Percentiles rank a stretch among this genome's conserved stretches.
phyloP scores from a whole-genome alignment of 2,329 filamentous ascomycete species.

The Trichoderma polysporum region DNA sequence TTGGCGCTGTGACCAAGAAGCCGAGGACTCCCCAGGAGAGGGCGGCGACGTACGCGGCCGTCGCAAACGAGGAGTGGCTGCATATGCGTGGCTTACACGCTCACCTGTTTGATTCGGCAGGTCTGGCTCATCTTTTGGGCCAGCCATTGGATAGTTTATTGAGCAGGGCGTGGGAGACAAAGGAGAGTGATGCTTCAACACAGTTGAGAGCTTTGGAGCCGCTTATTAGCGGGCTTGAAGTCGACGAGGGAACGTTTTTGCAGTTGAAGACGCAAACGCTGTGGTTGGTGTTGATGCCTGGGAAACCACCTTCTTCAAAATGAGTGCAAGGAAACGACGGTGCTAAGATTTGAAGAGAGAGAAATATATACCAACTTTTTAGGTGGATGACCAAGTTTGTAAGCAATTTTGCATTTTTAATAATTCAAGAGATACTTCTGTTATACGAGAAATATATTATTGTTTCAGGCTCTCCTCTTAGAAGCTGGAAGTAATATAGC shows the following conservation, averaged over 20 bases:
- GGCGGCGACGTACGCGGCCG: slow-evolving; percentile 42
- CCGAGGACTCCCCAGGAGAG: slow-evolving; percentile 44
- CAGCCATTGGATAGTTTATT: slow-evolving; percentile 41
- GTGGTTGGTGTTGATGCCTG: slow-evolving; percentile 38
- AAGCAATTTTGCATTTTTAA: neutral
- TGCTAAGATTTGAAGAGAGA: neutral
- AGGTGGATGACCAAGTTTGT: neutral
- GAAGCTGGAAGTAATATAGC: neutral
- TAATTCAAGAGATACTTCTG: neutral
- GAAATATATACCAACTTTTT: neutral
- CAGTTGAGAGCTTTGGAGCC: slow-evolving; percentile 30
- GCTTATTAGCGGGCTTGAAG: slow-evolving; percentile 33
- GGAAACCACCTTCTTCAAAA: neutral
- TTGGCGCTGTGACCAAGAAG: slow-evolving; percentile 36
- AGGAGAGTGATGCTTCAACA: slow-evolving; percentile 22
- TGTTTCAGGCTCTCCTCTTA: neutral
- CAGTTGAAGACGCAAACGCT: slow-evolving; percentile 32
- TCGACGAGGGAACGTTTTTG: slow-evolving; percentile 27
- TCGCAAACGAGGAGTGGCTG: slow-evolving; percentile 47
- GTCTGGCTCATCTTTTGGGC: slow-evolving; percentile 31
- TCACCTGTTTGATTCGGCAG: slow-evolving; percentile 35
- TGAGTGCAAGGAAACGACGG: neutral
- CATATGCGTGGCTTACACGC: slow-evolving; percentile 40
- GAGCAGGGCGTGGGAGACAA: slow-evolving; percentile 34
- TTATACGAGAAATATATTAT: neutral